phyloP scores from a whole-genome alignment of 345 rosid genomes.

The Eucalyptus polybractea region DNA sequence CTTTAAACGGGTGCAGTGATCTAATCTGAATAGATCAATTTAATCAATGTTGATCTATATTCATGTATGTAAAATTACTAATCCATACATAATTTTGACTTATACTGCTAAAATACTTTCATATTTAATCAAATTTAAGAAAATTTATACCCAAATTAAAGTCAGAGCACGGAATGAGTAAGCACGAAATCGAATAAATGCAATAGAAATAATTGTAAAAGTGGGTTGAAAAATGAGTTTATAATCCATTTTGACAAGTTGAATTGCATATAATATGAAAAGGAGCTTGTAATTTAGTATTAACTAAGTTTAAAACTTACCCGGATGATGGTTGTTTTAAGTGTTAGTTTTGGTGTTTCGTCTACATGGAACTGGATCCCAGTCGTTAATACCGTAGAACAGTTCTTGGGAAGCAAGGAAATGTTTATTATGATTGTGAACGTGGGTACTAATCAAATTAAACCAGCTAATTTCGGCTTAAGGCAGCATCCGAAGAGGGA shows the following conservation, averaged over 20 bases:
- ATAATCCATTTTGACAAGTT: not conserved
- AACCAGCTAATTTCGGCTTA: not conserved
- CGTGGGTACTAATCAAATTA: not conserved
- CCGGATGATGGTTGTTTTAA: not conserved
- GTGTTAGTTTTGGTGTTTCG: not conserved
- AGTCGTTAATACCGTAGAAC: not conserved
- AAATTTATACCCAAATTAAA: too few relatives aligned
- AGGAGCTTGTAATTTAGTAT: not conserved
- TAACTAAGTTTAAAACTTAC: not conserved
- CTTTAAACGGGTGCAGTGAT: not conserved
- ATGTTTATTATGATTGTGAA: not conserved
- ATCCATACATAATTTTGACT: too few relatives aligned
- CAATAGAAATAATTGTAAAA: too few relatives aligned
- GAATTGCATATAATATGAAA: not conserved
- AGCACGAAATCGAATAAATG: accelerated
- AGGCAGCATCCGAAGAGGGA: not conserved
- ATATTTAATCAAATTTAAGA: too few relatives aligned
- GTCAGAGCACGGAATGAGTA: too few relatives aligned
- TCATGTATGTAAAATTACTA: too few relatives aligned
- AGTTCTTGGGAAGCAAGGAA: not conserved
- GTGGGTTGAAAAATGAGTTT: not conserved
- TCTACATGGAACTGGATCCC: not conserved
- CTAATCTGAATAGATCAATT: too few relatives aligned
- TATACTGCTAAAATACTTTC: too few relatives aligned
- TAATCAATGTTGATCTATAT: too few relatives aligned